Evolutionary conservation across 805 yeast genomes (phyloP), one percentile per base, ranked within the genome.

Genomic region (Clavispora fructus): DNA sequence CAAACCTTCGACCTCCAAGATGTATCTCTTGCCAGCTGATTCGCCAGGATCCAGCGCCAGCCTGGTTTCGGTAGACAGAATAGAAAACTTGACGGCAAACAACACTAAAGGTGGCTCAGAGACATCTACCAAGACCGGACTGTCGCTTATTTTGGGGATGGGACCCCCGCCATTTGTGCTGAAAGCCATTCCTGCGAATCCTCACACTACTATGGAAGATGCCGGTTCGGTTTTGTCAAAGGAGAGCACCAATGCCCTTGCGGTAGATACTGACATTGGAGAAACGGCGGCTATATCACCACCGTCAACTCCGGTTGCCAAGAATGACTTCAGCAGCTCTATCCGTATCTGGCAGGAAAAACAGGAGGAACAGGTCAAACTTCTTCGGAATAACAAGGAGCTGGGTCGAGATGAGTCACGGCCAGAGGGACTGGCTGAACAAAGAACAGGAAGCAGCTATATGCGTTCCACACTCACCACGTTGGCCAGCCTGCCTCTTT

Each of bases 161-260:
- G 27, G 13, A 3, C 23, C 41, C 12, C 61, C 73, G 9, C 65
- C 73, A 16, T 67, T 67, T 40, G 40, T 61, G 33, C 60, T 61
- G 27, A 74, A 74, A 50, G 64, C 79, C 4, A 57, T 69, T 1
- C 82, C 82, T 0, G 81, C 80, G 0, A 63, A 70, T 49, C 82
- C 83, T 0, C 71, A 65, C 40, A 78, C 81, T 0, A 78, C 82
- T 0, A 69, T 58, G 41, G 69, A 75, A 29, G 81, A 78, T 53
- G 82, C 78, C 16, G 74, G 63, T 39, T 68, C 76, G 59, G 47
- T 60, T 16, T 52, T 59, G 11, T 56, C 63, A n/a, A 57, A 50
- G 40, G 62, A 60, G 17, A 44, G 45, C 12, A 41, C 53, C 13
- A 51, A 51, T 35, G 55, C 51, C 5, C 39, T 37, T 12, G 48